phyloP scores from a whole-genome alignment of 1,284 basidiomycete species.

The Mrakiaceae sp. region DNA sequence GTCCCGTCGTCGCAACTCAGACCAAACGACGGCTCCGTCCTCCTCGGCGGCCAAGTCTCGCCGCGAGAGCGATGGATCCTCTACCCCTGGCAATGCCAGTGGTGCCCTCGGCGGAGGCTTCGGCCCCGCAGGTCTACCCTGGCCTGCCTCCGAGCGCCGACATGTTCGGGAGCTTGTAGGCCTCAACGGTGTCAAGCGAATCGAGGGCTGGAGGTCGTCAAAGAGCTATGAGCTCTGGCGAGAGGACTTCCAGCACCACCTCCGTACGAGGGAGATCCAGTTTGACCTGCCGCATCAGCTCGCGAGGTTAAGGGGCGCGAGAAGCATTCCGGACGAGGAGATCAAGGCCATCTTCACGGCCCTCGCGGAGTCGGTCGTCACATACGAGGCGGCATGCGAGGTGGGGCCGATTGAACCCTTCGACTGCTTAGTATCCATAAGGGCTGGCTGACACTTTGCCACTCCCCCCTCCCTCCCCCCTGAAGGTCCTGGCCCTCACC shows the following conservation, averaged over 20 bases:
- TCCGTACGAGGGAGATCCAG: constrained; percentile 43
- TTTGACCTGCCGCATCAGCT: constrained; percentile 67
- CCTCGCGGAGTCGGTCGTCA: constrained; percentile 54
- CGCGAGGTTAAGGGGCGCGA: constrained; percentile 50
- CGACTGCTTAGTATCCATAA: not conserved
- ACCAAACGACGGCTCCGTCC: not conserved
- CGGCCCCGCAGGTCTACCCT: too few relatives aligned
- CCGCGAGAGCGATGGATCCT: constrained; percentile 1
- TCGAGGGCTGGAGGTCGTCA: constrained; percentile 68
- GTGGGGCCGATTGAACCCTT: constrained; percentile 34
- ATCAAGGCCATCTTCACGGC: constrained; percentile 62
- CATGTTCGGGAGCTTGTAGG: constrained; percentile 20
- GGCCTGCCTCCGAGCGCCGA: too few relatives aligned
- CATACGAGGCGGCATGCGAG: constrained; percentile 82
- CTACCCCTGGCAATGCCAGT: too few relatives aligned
- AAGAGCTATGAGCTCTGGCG: constrained; percentile 52
- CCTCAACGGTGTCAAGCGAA: constrained; percentile 35
- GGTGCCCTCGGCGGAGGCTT: too few relatives aligned
- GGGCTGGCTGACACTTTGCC: not conserved
- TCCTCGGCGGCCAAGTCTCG: not conserved
- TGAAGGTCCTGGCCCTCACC: constrained; percentile 2
- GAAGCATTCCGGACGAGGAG: constrained; percentile 52
- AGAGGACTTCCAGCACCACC: constrained; percentile 45
- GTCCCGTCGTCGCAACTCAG: too few relatives aligned
- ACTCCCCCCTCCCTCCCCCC: not conserved